Evolutionary conservation across 345 rosid species (phyloP).

Genomic region (Aethionema arabicum): DNA sequence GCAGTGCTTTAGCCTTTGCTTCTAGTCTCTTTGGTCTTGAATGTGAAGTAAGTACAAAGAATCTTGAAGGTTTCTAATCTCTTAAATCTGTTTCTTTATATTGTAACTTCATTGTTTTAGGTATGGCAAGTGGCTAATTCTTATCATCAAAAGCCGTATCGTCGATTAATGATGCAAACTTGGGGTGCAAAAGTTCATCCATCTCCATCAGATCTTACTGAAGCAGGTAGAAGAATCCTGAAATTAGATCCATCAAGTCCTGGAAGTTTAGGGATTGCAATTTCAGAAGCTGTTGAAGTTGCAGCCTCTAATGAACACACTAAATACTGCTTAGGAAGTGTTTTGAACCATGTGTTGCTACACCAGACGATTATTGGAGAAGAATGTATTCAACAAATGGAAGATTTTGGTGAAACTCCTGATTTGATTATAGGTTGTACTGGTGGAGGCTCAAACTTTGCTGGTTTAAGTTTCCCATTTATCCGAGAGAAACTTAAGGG

Average conservation of each 20-base stretch:
- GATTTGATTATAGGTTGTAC: constrained; percentile 92
- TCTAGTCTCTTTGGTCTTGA: constrained; percentile 75
- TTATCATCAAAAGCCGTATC: constrained; percentile 87
- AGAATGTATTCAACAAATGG: constrained; percentile 88
- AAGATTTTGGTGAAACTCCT: constrained; percentile 71
- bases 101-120: constrained; percentile 31
- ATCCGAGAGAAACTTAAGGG: constrained; percentile 86
- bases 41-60: constrained; percentile 57
- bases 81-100: not conserved
- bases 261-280: constrained; percentile 93
- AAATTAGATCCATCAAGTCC: constrained; percentile 65
- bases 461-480: constrained; percentile 89
- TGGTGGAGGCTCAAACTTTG: constrained; percentile 96
- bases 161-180: constrained; percentile 95
- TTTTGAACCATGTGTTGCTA: constrained; percentile 83
- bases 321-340: constrained; percentile 90
- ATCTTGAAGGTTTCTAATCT: not conserved
- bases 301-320: constrained; percentile 70
- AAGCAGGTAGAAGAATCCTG: constrained; percentile 73
- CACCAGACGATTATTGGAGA: constrained; percentile 95
- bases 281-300: constrained; percentile 94
- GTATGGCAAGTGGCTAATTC: constrained; percentile 99
- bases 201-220: constrained; percentile 72
- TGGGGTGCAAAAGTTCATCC: constrained; percentile 98
- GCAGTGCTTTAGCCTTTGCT: constrained; percentile 84